Percentiles rank a stretch among this genome's conserved stretches.
phyloP scores from a whole-genome alignment of 306 rosid species.

The Acacia crassicarpa region DNA sequence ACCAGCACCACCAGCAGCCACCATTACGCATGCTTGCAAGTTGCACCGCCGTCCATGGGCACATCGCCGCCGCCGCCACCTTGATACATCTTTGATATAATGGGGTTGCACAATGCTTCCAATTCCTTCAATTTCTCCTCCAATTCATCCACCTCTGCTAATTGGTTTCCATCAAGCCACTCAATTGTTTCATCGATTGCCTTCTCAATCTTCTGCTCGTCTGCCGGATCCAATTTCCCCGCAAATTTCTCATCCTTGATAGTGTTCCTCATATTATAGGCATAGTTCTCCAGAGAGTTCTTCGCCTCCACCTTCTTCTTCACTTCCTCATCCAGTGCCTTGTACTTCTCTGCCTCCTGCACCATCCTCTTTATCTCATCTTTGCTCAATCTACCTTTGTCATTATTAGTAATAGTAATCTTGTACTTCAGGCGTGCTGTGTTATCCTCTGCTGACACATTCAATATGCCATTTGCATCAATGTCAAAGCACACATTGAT shows the following conservation, averaged over 20 bases:
- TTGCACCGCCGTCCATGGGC: constrained; percentile 3
- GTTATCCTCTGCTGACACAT: too few relatives aligned
- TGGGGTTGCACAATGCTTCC: neutral
- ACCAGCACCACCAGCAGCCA: neutral
- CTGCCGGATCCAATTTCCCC: too few relatives aligned
- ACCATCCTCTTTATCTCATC: neutral
- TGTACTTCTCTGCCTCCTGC: constrained; percentile 1
- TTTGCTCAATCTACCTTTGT: neutral
- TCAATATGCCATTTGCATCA: too few relatives aligned
- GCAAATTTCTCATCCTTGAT: too few relatives aligned
- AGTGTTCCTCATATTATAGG: too few relatives aligned
- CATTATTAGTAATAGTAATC: neutral
- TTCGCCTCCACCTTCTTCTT: neutral
- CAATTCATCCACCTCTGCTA: neutral
- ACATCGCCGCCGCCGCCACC: neutral
- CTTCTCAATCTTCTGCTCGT: too few relatives aligned
- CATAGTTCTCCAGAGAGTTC: too few relatives aligned
- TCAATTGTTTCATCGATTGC: too few relatives aligned
- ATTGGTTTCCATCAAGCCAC: too few relatives aligned
- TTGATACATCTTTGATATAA: neutral
- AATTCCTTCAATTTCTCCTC: neutral
- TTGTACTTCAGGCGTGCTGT: neutral
- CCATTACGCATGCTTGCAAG: neutral
- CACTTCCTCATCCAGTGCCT: neutral
- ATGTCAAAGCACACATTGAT: too few relatives aligned